Evolutionary conservation across 805 yeast genomes (phyloP), one percentile per base, ranked within the genome.

Genomic region (Yarrowia sp.): DNA sequence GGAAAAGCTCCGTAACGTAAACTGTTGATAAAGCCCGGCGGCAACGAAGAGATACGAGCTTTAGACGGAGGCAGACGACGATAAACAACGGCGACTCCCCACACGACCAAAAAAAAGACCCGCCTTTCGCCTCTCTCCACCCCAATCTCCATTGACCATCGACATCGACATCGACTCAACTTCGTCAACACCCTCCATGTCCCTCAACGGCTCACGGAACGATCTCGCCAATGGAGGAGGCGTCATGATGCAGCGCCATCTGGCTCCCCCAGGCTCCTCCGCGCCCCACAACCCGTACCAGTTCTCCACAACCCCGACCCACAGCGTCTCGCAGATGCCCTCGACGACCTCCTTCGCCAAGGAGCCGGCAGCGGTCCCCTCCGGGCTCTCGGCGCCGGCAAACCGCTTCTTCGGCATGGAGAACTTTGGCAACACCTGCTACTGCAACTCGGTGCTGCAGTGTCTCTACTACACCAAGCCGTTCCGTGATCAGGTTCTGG

Each of bases 381-480:
- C n/a, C n/a, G n/a, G 12, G 29, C 53, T 25, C 18, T 31, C 53
- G 18, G 51, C 49, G 14, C 49, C 49, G 29, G 66, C 70, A 19
- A 69, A 71, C 55, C 74, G 76, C 65, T 69, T 77, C 47, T 77
- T 74, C 63, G 80, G 80, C 61, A 72, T 77, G 68, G 80, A 77
- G 65, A 77, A 77, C 67, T 74, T 75, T 63, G 78, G 78, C 46
- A 73, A 91, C 71, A 91, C 97, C 0, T 94, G 98, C 75, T 93
- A 93, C 76, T 89, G 96, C 74, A 94, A 94, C 68, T 90, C 97
- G 9, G 88, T 94, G 29, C 75, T 94, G 22, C 99, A 94, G 72
- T 90, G 96, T 66, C 79, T 93, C 9, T 93, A 83, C 76, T 86
- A 88, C 74, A 81, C 93, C 3, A 79, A 81, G 24, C 81, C 80